A percentile compares a stretch with the other conserved stretches of the same genome.
phyloP scores from a whole-genome alignment of 2,329 filamentous ascomycete species.

The Venturia nashicola region DNA sequence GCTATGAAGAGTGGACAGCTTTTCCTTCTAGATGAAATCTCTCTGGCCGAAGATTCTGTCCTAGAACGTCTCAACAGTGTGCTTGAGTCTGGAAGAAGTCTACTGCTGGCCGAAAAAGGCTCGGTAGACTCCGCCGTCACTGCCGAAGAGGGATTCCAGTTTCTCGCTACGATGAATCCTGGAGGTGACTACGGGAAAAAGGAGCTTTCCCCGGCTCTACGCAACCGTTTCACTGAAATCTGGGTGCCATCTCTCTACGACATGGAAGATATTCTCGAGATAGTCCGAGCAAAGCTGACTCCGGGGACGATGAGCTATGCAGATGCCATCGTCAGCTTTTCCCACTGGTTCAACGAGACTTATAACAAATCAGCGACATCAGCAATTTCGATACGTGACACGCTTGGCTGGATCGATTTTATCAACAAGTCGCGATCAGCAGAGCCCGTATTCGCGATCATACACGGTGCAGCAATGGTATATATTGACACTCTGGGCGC shows the following conservation, averaged over 20 bases:
- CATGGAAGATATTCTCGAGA: constrained; percentile 74
- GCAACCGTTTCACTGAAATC: constrained; percentile 97
- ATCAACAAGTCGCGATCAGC: constrained; percentile 54
- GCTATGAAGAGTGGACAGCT: constrained; percentile 84
- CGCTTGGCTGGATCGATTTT: constrained; percentile 88
- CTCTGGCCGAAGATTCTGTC: constrained; percentile 92
- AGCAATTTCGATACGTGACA: constrained; percentile 80
- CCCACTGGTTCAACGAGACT: constrained; percentile 78
- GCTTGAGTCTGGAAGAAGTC: constrained; percentile 72
- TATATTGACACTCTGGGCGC: constrained; percentile 93
- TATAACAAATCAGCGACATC: constrained; percentile 66
- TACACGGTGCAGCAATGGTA: constrained; percentile 89
- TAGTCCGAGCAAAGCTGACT: constrained; percentile 64
- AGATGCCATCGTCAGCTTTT: constrained; percentile 66
- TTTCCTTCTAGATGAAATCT: constrained; percentile 96
- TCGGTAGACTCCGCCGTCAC: constrained; percentile 63
- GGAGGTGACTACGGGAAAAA: constrained; percentile 98
- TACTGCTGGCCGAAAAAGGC: constrained; percentile 90
- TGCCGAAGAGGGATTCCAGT: constrained; percentile 73
- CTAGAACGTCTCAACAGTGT: constrained; percentile 94
- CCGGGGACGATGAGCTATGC: constrained; percentile 45
- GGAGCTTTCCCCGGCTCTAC: constrained; percentile 84
- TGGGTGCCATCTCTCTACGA: constrained; percentile 89
- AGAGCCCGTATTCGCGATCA: constrained; percentile 38
- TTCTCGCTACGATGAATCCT: constrained; percentile 98